Conservation (phyloP, 805 yeast species). For the Saturnispora hagleri region DNA sequence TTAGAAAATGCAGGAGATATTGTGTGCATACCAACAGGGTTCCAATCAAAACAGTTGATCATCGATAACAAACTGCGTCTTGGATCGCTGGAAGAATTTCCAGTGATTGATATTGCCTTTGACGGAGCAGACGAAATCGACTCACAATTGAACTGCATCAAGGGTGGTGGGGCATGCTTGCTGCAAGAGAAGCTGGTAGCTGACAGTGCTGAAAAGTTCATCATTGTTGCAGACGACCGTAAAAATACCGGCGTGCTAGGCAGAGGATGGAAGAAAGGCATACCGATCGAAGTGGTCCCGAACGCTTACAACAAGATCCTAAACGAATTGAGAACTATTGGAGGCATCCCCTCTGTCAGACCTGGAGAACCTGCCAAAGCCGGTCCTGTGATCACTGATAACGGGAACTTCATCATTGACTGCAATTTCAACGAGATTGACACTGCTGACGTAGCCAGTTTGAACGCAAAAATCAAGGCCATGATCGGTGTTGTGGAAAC, state of each 20-base stretch:
- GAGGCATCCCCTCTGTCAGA: constrained; percentile 63
- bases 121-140: constrained; percentile 99
- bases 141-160: constrained; percentile 67
- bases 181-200: constrained; percentile 96
- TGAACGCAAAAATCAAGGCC: constrained; percentile 60
- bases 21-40: constrained; percentile 91
- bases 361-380: constrained; percentile 90
- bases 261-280: constrained; percentile 75
- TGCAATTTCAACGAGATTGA: constrained; percentile 83
- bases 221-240: constrained; percentile 88
- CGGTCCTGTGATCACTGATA: constrained; percentile 94
- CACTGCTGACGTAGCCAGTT: constrained; percentile 30
- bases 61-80: constrained; percentile 68
- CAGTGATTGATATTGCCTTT: constrained; percentile 82
- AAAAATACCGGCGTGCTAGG: constrained; percentile 74
- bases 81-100: constrained; percentile 77
- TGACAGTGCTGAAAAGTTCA: constrained; percentile 60
- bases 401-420: constrained; percentile 86
- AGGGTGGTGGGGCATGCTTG: constrained; percentile 98
- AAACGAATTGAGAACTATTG: constrained; percentile 50
- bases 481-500: constrained; percentile 95
- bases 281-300: constrained; percentile 94
- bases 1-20: constrained; percentile 42
- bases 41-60: constrained; percentile 84
- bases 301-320: constrained; percentile 72